phyloP scores from a whole-genome alignment of 2,329 filamentous ascomycete species.

The Cyphellophora europaea region DNA sequence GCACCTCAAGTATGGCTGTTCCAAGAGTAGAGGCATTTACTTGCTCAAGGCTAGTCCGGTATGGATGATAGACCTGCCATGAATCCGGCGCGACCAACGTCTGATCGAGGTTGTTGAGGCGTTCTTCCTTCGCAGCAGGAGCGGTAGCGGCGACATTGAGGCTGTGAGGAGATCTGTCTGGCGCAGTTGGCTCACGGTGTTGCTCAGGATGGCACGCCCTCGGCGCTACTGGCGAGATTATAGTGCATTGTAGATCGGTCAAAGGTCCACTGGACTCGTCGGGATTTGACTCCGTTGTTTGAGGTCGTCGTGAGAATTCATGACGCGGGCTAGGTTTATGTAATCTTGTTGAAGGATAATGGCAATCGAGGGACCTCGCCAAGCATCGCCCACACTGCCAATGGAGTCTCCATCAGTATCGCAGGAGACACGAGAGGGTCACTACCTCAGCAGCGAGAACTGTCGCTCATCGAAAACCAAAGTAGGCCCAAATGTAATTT shows the following conservation, averaged over 20 bases:
- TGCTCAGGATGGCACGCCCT: background rate
- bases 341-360: no score
- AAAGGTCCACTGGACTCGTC: no score
- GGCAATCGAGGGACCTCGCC: background rate
- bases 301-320: no score
- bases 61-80: background rate
- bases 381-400: background rate
- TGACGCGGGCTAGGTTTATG: no score
- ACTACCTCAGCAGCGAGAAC: no score
- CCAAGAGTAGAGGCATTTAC: background rate
- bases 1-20: constrained; percentile 4
- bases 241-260: background rate
- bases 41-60: background rate
- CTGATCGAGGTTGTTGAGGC: constrained; percentile 1
- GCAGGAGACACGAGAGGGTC: no score
- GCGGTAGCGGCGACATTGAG: background rate
- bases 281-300: no score
- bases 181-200: no score
- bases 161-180: no score
- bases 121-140: background rate
- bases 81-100: background rate
- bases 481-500: no score
- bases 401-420: no score
- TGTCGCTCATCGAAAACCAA: no score
- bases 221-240: background rate